Percentiles rank a stretch among this genome's conserved stretches.
Evolutionary conservation across 2,329 filamentous ascomycete species (phyloP).

Genomic region (Alternaria gaisen): DNA sequence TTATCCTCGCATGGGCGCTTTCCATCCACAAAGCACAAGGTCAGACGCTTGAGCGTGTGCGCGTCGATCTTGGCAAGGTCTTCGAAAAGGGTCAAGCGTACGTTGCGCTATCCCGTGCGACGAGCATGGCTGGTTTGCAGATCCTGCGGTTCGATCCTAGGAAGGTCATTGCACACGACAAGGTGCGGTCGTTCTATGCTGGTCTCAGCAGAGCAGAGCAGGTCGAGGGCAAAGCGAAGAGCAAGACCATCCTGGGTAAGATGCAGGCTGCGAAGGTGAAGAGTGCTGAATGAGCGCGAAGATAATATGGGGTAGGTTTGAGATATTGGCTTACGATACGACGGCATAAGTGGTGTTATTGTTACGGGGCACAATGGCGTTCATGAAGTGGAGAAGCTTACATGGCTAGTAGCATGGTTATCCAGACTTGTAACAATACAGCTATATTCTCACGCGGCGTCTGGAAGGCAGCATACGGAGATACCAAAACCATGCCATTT

Average conservation of each 20-base stretch:
- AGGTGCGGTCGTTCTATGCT: conserved; percentile 85
- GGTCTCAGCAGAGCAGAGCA: conserved; percentile 77
- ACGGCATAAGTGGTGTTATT: conserved; percentile 5
- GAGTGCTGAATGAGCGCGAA: conserved; percentile 3
- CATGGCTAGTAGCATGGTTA: conserved; percentile 1
- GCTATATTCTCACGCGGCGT: not conserved
- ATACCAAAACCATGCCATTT: not conserved
- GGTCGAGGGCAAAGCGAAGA: conserved; percentile 46
- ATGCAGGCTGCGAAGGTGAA: conserved; percentile 32
- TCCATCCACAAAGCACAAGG: conserved; percentile 99
- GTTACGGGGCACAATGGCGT: not conserved
- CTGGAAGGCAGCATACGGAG: not conserved
- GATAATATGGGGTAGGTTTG: not conserved
- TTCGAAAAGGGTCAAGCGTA: conserved; percentile 99
- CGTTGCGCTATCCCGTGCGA: conserved; percentile 92
- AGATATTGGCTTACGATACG: not conserved
- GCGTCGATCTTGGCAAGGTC: conserved; percentile 88
- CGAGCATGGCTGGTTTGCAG: conserved; percentile 84
- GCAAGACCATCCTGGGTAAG: conserved; percentile 42
- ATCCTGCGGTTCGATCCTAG: conserved; percentile 86
- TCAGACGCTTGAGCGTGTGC: conserved; percentile 91
- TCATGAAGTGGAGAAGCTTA: not conserved
- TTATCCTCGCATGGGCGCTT: conserved; percentile 95
- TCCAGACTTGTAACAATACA: not conserved
- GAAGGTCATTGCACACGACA: conserved; percentile 94